These are phyloP conservation scores for Phytopythium boreale DNA, from an alignment of 352 stramenopile species.

Conservation along the genomic window DNA sequence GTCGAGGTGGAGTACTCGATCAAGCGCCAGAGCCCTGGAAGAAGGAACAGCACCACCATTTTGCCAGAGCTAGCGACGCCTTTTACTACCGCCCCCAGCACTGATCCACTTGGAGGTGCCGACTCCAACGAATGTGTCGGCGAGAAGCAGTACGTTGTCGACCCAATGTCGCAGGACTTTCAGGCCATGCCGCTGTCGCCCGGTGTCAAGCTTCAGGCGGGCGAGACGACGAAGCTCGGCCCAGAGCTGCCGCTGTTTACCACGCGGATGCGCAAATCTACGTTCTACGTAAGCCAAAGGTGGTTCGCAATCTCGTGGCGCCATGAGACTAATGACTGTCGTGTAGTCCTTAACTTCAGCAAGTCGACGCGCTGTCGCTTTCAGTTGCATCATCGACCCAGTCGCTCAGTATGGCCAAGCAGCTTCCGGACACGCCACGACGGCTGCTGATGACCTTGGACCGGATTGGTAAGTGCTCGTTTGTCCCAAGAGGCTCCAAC, in stretches of 20 bases:
- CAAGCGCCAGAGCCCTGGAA: neutral
- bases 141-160: slow-evolving; percentile 8
- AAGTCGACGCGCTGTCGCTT: slow-evolving; percentile 3
- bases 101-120: neutral
- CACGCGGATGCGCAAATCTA: slow-evolving; percentile 23
- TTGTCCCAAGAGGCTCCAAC: neutral
- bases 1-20: slow-evolving; percentile 6
- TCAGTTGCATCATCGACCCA: neutral
- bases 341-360: neutral
- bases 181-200: slow-evolving; percentile 25
- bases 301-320: neutral
- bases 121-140: neutral
- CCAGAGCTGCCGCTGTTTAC: slow-evolving; percentile 24
- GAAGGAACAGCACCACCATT: neutral
- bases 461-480: neutral
- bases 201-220: slow-evolving; percentile 27
- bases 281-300: slow-evolving; percentile 22
- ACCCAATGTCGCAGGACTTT: slow-evolving; percentile 25
- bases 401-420: neutral
- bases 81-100: neutral
- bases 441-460: neutral
- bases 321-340: neutral
- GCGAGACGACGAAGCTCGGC: slow-evolving; percentile 17
- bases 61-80: neutral
- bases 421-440: neutral